A percentile compares a stretch with the other conserved stretches of the same genome.
Conservation (phyloP, 208 protist species). For the Trypanosoma avium region DNA sequence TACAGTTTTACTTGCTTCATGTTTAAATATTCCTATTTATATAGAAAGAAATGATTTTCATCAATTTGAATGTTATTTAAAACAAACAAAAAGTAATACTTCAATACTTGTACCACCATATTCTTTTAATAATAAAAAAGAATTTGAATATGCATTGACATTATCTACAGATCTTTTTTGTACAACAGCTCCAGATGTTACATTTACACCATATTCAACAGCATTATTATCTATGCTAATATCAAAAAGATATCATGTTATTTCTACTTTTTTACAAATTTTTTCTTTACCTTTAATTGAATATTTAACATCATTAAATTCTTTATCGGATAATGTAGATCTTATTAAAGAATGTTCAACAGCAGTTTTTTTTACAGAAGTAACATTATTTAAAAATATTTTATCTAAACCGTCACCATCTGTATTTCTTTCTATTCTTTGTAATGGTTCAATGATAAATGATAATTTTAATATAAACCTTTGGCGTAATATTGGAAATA, state of each 20-base stretch:
- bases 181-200: slow-evolving; percentile 34
- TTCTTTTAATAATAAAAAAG: slow-evolving; percentile 27
- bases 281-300: slow-evolving; percentile 41
- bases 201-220: slow-evolving; percentile 30
- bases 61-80: slow-evolving; percentile 26
- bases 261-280: slow-evolving; percentile 46
- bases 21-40: slow-evolving; percentile 60
- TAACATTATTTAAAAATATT: slow-evolving; percentile 17
- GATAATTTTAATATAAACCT: slow-evolving; percentile 24
- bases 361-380: slow-evolving; percentile 11
- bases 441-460: slow-evolving; percentile 18
- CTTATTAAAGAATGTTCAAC: slow-evolving; percentile 40
- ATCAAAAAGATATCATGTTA: slow-evolving; percentile 47
- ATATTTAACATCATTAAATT: slow-evolving; percentile 25
- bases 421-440: slow-evolving; percentile 26
- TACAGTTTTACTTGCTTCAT: slow-evolving; percentile 56
- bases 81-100: slow-evolving; percentile 1
- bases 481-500: slow-evolving; percentile 11
- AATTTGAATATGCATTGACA: slow-evolving; percentile 62
- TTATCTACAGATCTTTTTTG: slow-evolving; percentile 73
- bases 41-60: slow-evolving; percentile 26
- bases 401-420: slow-evolving; percentile 10
- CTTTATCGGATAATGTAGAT: slow-evolving; percentile 39
- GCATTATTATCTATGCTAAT: slow-evolving; percentile 50
- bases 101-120: slow-evolving; percentile 38